Percentiles rank a stretch among this genome's conserved stretches.
These are phyloP conservation scores for Dictyostelium capitatum DNA, from an alignment of 78 protist genomes.

Conservation along the genomic window DNA sequence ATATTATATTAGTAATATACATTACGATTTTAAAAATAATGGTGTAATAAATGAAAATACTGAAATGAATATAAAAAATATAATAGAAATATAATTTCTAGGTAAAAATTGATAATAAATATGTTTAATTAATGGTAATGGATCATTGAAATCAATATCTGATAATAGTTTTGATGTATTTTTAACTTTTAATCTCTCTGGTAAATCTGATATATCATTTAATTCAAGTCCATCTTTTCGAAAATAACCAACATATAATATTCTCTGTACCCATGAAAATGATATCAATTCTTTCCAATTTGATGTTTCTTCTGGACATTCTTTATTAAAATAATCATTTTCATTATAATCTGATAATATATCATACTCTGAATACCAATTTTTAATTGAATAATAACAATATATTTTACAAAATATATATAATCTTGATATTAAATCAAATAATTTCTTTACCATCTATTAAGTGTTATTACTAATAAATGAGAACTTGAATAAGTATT, in stretches of 20 bases:
- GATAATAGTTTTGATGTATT: neutral
- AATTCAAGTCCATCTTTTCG: conserved; percentile 6
- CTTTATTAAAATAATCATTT: neutral
- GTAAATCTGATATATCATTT: conserved; percentile 35
- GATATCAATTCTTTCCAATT: conserved; percentile 1
- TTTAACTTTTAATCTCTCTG: conserved; percentile 5
- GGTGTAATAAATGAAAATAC: conserved; percentile 45
- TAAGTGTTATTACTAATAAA: neutral
- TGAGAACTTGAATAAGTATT: neutral
- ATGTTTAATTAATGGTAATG: neutral
- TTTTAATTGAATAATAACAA: neutral
- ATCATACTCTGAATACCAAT: neutral
- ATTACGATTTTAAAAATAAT: conserved; percentile 21
- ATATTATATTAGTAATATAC: neutral
- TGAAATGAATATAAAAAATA: neutral
- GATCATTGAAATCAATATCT: neutral
- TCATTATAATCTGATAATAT: neutral
- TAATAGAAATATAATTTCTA: neutral
- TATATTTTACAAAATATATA: neutral
- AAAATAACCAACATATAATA: conserved; percentile 34
- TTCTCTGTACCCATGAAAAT: conserved; percentile 33
- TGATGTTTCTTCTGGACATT: neutral
- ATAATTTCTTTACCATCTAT: neutral
- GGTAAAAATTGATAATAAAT: neutral
- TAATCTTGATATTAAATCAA: neutral